These are phyloP conservation scores for Boletus patriciae DNA, from an alignment of 768 basidiomycete genomes.

Conservation along the genomic window DNA sequence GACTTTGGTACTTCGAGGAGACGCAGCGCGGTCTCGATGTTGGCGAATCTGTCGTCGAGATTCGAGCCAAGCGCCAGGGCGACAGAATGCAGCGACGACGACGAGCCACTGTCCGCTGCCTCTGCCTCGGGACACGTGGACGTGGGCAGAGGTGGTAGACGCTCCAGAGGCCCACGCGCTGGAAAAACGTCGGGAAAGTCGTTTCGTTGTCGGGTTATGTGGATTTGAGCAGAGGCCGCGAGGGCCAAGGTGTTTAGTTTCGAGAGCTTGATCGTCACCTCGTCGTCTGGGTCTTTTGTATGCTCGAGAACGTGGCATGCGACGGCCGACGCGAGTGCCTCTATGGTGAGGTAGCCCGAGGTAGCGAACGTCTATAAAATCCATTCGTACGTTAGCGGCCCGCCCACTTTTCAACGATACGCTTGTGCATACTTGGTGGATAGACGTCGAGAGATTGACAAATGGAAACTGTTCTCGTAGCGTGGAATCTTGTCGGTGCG, in stretches of 20 bases:
- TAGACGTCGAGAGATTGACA: slow-evolving; percentile 34
- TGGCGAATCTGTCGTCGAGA: slow-evolving; percentile 79
- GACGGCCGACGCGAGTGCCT: slow-evolving; percentile 62
- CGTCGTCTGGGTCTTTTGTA: slow-evolving; percentile 20
- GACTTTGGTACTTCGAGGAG: slow-evolving; percentile 56
- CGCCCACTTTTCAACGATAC: not conserved
- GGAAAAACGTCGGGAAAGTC: slow-evolving; percentile 35
- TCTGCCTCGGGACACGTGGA: not conserved
- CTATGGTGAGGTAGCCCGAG: slow-evolving; percentile 62
- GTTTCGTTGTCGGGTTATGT: slow-evolving; percentile 47
- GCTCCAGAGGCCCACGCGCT: not conserved
- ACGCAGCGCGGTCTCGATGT: slow-evolving; percentile 77
- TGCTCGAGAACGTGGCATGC: slow-evolving; percentile 46
- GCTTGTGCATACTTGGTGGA: slow-evolving; percentile 7
- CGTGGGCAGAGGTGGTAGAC: too few relatives aligned
- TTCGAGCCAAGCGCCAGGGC: slow-evolving; percentile 89
- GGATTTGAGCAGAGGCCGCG: slow-evolving; percentile 64
- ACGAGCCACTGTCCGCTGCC: too few relatives aligned
- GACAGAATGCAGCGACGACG: slow-evolving; percentile 35
- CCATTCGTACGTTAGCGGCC: not conserved
- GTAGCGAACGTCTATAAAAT: slow-evolving; percentile 43
- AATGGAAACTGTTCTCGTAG: slow-evolving; percentile 13
- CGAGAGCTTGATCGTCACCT: slow-evolving; percentile 55
- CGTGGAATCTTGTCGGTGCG: not conserved
- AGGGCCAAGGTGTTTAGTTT: slow-evolving; percentile 74